Evolutionary conservation across 805 yeast genomes (phyloP).

Genomic region (Candida broadrunensis): DNA sequence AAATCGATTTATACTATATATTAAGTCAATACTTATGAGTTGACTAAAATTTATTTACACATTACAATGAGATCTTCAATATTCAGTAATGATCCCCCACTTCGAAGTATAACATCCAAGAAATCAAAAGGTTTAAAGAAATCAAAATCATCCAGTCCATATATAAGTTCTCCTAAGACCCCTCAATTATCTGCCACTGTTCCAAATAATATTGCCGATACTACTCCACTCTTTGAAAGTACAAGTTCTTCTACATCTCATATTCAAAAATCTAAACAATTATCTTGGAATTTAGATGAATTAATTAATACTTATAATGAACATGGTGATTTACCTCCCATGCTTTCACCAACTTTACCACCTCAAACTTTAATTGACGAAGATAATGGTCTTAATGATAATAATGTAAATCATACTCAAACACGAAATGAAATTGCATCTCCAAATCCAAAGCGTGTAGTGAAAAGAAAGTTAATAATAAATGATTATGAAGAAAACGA

Average conservation of each 20-base stretch:
- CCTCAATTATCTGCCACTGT: neutral
- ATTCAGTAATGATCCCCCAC: constrained; percentile 17
- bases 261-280: neutral
- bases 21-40: too few species aligned
- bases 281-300: constrained; percentile 39
- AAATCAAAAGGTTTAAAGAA: constrained; percentile 3
- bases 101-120: neutral
- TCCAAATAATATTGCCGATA: neutral
- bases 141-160: constrained; percentile 16
- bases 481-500: constrained; percentile 7
- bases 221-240: neutral
- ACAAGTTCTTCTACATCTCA: neutral
- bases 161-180: constrained; percentile 4
- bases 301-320: constrained; percentile 31
- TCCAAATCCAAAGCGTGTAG: neutral
- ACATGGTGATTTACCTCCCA: constrained; percentile 32
- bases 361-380: neutral
- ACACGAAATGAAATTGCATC: neutral
- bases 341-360: constrained; percentile 33
- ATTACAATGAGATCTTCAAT: constrained; percentile 28
- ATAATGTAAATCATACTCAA: neutral
- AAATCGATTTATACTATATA: too few species aligned
- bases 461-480: neutral
- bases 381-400: neutral
- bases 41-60: too few species aligned